These are phyloP conservation scores for Candida yuanshanica DNA, from an alignment of 805 yeast species.

Conservation along the genomic window DNA sequence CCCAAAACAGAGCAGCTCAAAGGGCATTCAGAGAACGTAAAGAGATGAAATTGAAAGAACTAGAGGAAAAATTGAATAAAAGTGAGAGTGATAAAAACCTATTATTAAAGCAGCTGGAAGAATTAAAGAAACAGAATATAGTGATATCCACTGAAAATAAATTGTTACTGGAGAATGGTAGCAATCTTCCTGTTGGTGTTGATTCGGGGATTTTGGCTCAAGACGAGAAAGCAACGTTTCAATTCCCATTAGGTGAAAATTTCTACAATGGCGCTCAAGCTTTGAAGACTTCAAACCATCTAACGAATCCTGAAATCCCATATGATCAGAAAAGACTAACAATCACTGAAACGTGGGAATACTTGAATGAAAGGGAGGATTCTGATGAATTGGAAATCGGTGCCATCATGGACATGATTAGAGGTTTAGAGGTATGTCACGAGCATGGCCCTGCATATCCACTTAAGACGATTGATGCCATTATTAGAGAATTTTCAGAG, in stretches of 20 bases:
- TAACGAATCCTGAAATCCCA: slow-evolving; percentile 22
- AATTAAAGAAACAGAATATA: slow-evolving; percentile 46
- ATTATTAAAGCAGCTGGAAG: slow-evolving; percentile 44
- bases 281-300: slow-evolving; percentile 9
- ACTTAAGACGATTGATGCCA: slow-evolving; percentile 35
- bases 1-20: slow-evolving; percentile 98
- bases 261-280: slow-evolving; percentile 1
- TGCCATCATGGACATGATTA: slow-evolving; percentile 51
- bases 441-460: slow-evolving; percentile 73
- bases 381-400: slow-evolving; percentile 47
- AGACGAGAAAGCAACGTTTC: slow-evolving; percentile 13
- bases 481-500: slow-evolving; percentile 5
- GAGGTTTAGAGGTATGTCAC: slow-evolving; percentile 71
- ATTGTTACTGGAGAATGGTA: slow-evolving; percentile 33
- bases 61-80: slow-evolving; percentile 48
- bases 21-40: slow-evolving; percentile 94
- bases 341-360: slow-evolving; percentile 81
- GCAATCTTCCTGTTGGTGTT: background rate
- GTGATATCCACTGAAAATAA: slow-evolving; percentile 60
- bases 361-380: slow-evolving; percentile 45
- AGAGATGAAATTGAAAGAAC: slow-evolving; percentile 77
- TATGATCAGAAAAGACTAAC: slow-evolving; percentile 46
- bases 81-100: slow-evolving; percentile 50
- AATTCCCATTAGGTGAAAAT: slow-evolving; percentile 25
- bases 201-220: slow-evolving; percentile 3